phyloP scores from a whole-genome alignment of 495 filamentous ascomycete species.

The Copromyces sp. region DNA sequence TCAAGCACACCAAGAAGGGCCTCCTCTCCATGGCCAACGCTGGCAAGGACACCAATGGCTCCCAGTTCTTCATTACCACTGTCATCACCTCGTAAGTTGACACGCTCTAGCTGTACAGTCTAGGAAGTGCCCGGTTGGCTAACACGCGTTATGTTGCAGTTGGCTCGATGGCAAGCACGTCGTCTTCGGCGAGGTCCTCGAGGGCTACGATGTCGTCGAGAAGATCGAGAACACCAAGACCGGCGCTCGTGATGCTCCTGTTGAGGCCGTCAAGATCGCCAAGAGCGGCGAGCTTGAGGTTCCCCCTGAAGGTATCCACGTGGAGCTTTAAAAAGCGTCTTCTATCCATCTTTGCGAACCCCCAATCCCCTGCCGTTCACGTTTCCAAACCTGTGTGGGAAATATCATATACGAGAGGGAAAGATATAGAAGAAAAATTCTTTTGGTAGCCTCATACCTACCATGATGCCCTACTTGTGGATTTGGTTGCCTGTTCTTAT shows the following conservation, averaged over 20 bases:
- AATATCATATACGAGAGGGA: conserved; percentile 6
- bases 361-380: not conserved
- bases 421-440: not conserved
- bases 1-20: conserved; percentile 63
- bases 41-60: conserved; percentile 96
- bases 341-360: conserved; percentile 1
- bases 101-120: not conserved
- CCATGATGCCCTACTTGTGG: conserved; percentile 8
- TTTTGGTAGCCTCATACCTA: not conserved
- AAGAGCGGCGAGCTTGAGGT: conserved; percentile 90
- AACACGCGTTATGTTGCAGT: conserved; percentile 30
- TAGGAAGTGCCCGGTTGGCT: conserved; percentile 11
- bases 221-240: conserved; percentile 77
- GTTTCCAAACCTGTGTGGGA: conserved; percentile 1
- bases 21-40: conserved; percentile 88
- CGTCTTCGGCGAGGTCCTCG: conserved; percentile 84
- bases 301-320: conserved; percentile 94
- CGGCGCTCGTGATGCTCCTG: conserved; percentile 58
- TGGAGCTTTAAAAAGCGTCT: conserved; percentile 65
- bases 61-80: conserved; percentile 96
- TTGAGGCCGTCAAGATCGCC: conserved; percentile 67
- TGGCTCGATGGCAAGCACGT: conserved; percentile 88
- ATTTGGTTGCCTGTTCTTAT: not conserved
- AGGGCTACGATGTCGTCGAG: conserved; percentile 84
- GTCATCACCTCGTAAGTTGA: conserved; percentile 62